Evolutionary conservation across 305 asterid genomes (phyloP).

Genomic region (Striga hermonthica): DNA sequence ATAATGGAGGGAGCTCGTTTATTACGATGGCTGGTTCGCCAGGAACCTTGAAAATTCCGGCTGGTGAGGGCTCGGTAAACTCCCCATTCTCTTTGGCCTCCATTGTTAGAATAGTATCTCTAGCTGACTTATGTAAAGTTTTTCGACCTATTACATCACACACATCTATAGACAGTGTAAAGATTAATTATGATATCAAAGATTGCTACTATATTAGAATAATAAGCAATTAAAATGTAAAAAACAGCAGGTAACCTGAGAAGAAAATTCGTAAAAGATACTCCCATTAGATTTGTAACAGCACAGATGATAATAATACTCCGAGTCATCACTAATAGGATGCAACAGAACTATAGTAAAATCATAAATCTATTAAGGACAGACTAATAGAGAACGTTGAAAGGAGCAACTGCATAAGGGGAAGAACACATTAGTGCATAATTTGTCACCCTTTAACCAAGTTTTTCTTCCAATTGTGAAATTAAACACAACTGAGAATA

Average conservation of each 20-base stretch:
- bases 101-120: conserved; percentile 28
- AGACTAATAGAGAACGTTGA: background rate
- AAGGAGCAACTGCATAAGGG: background rate
- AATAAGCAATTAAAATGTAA: background rate
- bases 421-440: background rate
- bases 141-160: conserved; percentile 23
- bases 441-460: background rate
- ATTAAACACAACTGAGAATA: background rate
- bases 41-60: conserved; percentile 40
- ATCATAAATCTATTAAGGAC: background rate
- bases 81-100: conserved; percentile 36
- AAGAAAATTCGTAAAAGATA: background rate
- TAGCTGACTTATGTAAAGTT: conserved; percentile 1
- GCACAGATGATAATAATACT: background rate
- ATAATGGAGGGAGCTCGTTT: conserved; percentile 54
- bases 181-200: conserved; percentile 12
- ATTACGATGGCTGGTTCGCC: conserved; percentile 63
- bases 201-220: background rate
- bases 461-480: background rate
- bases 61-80: conserved; percentile 28
- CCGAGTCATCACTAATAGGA: background rate
- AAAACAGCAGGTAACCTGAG: background rate
- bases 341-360: background rate
- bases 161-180: background rate
- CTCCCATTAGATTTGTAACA: background rate